These are phyloP conservation scores for Aspergillus alliaceus DNA, from an alignment of 2,329 filamentous ascomycete genomes.

Conservation along the genomic window DNA sequence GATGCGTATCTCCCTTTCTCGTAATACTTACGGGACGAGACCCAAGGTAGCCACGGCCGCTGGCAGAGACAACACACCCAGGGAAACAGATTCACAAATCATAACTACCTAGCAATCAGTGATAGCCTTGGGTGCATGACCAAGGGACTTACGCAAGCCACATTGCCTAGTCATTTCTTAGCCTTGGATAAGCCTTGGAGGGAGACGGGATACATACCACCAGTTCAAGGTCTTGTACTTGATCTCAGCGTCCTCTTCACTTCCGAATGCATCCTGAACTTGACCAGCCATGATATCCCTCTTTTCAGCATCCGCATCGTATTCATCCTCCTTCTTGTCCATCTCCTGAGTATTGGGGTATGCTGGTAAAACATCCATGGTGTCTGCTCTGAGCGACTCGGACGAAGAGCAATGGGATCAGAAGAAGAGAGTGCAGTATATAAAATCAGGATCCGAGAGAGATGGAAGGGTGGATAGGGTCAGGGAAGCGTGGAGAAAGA, in stretches of 20 bases:
- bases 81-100: constrained; percentile 57
- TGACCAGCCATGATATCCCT: not conserved
- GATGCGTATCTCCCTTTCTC: not conserved
- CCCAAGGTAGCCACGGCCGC: constrained; percentile 52
- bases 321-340: not conserved
- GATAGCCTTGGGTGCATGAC: not conserved
- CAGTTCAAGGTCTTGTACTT: constrained; percentile 52
- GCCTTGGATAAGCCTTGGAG: not conserved
- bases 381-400: not conserved
- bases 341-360: not conserved
- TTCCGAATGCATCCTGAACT: not conserved
- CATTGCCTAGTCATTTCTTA: constrained; percentile 36
- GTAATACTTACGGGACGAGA: constrained; percentile 45
- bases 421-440: not conserved
- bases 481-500: not conserved
- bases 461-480: not conserved
- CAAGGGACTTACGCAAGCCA: constrained; percentile 30
- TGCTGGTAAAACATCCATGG: not conserved
- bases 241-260: constrained; percentile 32
- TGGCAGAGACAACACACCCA: constrained; percentile 57
- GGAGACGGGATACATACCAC: constrained; percentile 15
- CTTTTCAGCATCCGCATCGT: not conserved
- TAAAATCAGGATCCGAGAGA: not conserved
- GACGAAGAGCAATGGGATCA: not conserved
- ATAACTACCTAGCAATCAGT: constrained; percentile 39